Evolutionary conservation across 495 filamentous ascomycete species (phyloP).

Genomic region (Podospora fimiseda): DNA sequence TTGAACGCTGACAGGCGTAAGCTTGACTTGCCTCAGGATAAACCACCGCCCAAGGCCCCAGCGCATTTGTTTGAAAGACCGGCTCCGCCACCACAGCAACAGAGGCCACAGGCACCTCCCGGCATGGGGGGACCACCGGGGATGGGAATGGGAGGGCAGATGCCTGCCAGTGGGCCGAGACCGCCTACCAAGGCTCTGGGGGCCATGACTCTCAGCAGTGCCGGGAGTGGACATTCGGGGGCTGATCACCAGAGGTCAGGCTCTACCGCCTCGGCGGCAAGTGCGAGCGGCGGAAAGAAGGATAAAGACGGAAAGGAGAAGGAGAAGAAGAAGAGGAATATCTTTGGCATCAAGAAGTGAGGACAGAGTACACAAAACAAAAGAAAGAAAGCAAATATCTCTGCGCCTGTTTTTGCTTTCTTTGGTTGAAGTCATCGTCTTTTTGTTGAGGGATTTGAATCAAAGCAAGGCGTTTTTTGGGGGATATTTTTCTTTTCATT

Average conservation of each 20-base stretch:
- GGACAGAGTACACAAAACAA: not conserved
- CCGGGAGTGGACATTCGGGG: not conserved
- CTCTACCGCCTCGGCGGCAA: constrained; percentile 18
- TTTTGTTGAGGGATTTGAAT: too few species aligned
- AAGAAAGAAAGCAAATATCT: not conserved
- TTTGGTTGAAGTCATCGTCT: not conserved
- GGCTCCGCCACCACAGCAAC: constrained; percentile 26
- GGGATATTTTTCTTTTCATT: too few species aligned
- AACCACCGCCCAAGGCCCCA: constrained; percentile 72
- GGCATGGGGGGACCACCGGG: not conserved
- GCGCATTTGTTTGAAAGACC: constrained; percentile 83
- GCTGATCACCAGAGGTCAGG: constrained; percentile 16
- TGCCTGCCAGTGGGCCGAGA: constrained; percentile 18
- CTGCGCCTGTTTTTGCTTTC: not conserved
- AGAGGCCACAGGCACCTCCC: constrained; percentile 28
- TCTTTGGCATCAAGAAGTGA: constrained; percentile 63
- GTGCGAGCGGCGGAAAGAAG: constrained; percentile 18
- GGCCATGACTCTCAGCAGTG: constrained; percentile 28
- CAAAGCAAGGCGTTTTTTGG: too few species aligned
- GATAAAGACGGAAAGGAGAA: constrained; percentile 50
- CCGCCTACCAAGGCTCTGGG: constrained; percentile 26
- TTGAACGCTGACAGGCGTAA: constrained; percentile 65
- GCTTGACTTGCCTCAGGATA: constrained; percentile 74
- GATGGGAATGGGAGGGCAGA: constrained; percentile 11
- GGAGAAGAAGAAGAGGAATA: constrained; percentile 71